These are phyloP conservation scores for Fraxinus floribunda DNA, from an alignment of 305 asterid genomes.

Conservation along the genomic window DNA sequence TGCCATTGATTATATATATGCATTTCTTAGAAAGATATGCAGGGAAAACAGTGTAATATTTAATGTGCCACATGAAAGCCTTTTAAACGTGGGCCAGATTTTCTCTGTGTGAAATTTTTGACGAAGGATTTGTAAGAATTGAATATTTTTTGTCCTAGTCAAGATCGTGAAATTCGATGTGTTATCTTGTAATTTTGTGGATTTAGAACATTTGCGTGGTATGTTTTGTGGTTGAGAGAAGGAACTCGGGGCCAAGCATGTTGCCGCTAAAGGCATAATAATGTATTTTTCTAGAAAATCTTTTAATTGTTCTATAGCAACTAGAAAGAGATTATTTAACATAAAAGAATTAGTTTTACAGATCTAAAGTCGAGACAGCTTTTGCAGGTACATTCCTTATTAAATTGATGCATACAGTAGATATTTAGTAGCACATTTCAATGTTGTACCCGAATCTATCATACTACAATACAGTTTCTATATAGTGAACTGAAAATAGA, in stretches of 20 bases:
- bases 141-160: background rate
- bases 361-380: background rate
- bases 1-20: slow-evolving; percentile 83
- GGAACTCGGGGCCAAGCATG: background rate
- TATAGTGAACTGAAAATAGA: background rate
- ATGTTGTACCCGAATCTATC: background rate
- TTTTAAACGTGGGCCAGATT: slow-evolving; percentile 89
- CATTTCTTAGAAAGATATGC: slow-evolving; percentile 97
- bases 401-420: background rate
- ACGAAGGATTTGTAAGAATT: background rate
- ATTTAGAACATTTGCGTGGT: background rate
- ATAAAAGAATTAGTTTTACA: background rate
- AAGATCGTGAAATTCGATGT: background rate
- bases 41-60: slow-evolving; percentile 96
- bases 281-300: background rate
- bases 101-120: slow-evolving; percentile 57
- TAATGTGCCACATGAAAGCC: slow-evolving; percentile 94
- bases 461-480: background rate
- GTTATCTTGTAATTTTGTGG: background rate
- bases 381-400: background rate
- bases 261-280: background rate
- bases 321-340: background rate
- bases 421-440: background rate
- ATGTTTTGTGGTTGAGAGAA: background rate
- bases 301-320: background rate